Evolutionary conservation across 2,329 filamentous ascomycete species (phyloP).

Genomic region (Teratosphaeria epicoccoides): DNA sequence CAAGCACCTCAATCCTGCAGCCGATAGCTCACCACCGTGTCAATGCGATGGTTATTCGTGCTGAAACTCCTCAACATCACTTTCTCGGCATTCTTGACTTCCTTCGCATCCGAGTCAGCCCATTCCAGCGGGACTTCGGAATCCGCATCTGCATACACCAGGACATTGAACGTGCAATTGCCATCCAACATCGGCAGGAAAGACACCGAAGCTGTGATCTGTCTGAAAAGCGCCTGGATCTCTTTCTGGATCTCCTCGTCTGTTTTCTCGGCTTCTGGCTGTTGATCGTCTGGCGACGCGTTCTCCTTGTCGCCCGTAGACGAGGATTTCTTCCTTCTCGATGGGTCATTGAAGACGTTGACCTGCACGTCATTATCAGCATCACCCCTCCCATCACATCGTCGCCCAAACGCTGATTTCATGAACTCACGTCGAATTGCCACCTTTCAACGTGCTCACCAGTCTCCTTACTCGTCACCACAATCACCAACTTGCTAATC

Average conservation of each 20-base stretch:
- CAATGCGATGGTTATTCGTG: slow-evolving; percentile 85
- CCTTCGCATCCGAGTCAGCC: slow-evolving; percentile 96
- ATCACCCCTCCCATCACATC: neutral
- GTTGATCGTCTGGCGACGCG: slow-evolving; percentile 25
- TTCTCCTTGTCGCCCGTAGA: slow-evolving; percentile 58
- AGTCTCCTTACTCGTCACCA: slow-evolving; percentile 94
- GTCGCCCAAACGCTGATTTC: neutral
- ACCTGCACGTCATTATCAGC: slow-evolving; percentile 9
- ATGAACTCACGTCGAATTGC: slow-evolving; percentile 73
- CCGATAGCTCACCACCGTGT: slow-evolving; percentile 90
- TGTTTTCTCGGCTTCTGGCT: slow-evolving; percentile 56
- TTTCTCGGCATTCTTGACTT: slow-evolving; percentile 88
- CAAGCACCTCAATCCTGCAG: neutral
- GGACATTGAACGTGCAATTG: slow-evolving; percentile 96
- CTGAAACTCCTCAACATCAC: slow-evolving; percentile 94
- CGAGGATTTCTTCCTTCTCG: slow-evolving; percentile 31
- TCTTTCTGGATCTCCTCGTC: slow-evolving; percentile 90
- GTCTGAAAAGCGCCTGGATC: slow-evolving; percentile 92
- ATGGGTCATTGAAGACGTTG: slow-evolving; percentile 22
- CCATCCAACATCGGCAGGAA: slow-evolving; percentile 89
- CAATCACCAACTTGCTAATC: slow-evolving; percentile 92
- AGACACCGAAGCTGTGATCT: slow-evolving; percentile 95
- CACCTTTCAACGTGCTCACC: slow-evolving; percentile 93
- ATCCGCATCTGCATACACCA: slow-evolving; percentile 95
- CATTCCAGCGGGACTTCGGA: slow-evolving; percentile 95